Percentiles rank a stretch among this genome's conserved stretches.
phyloP scores from a whole-genome alignment of 768 basidiomycete species.

The Plicaturopsis crispa region DNA sequence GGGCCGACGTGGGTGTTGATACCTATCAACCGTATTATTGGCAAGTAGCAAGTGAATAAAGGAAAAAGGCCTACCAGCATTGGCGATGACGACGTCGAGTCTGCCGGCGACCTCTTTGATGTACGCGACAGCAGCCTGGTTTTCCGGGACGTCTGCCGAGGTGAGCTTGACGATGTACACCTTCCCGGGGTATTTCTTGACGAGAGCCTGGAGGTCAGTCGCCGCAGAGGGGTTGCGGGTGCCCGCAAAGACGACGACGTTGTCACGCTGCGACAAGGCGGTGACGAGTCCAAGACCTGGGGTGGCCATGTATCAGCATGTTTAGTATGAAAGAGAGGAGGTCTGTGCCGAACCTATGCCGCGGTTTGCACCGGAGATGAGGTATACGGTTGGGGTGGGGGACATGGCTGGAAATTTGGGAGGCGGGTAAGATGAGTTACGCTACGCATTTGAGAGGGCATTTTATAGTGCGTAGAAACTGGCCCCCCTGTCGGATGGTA shows the following conservation, averaged over 20 bases:
- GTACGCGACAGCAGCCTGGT: conserved; percentile 2
- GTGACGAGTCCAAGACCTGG: conserved; percentile 1
- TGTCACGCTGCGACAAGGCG: neutral
- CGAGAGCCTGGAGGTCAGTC: neutral
- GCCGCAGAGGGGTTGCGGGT: conserved; percentile 2
- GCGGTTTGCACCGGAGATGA: conserved; percentile 3
- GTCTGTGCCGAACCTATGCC: conserved; percentile 4
- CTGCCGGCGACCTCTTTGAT: conserved; percentile 1
- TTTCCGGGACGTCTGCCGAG: neutral
- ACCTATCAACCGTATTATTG: neutral
- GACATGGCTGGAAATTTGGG: too few relatives aligned
- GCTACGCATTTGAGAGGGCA: too few relatives aligned
- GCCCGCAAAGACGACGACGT: conserved; percentile 2
- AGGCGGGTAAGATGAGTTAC: too few relatives aligned
- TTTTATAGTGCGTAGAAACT: too few relatives aligned
- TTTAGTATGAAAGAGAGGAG: too few relatives aligned
- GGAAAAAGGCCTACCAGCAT: neutral
- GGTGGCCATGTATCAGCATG: too few relatives aligned
- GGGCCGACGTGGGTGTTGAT: conserved; percentile 1
- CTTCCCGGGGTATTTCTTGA: neutral
- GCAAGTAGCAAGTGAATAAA: neutral
- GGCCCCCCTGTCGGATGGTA: too few relatives aligned
- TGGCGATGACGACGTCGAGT: conserved; percentile 3
- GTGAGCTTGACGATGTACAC: conserved; percentile 3
- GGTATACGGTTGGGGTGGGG: too few relatives aligned